Evolutionary conservation across 768 basidiomycete genomes (phyloP).

Genomic region (Coprinellus micaceus): DNA sequence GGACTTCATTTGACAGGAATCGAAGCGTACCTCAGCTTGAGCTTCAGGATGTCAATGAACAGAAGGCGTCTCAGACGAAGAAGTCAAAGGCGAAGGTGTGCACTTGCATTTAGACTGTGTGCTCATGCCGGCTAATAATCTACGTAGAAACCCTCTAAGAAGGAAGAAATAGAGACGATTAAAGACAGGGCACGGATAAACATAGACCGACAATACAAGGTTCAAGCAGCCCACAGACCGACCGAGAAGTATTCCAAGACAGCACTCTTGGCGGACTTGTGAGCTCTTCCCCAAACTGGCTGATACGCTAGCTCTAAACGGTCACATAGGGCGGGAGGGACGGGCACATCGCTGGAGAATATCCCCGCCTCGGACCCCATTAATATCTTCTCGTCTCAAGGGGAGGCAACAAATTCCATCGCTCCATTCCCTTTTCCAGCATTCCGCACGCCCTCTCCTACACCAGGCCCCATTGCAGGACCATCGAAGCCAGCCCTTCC

Average conservation of each 20-base stretch:
- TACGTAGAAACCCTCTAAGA: conserved; percentile 53
- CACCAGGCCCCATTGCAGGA: background rate
- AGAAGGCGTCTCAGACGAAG: background rate
- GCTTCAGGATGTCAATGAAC: background rate
- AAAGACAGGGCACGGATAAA: conserved; percentile 48
- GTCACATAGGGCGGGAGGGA: too few relatives aligned
- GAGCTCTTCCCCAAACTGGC: background rate
- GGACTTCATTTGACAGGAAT: background rate
- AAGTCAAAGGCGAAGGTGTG: conserved; percentile 6
- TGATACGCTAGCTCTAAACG: too few relatives aligned
- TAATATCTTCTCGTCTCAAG: conserved; percentile 30
- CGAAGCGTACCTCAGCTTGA: conserved; percentile 3
- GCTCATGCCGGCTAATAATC: background rate
- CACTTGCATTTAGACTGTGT: background rate
- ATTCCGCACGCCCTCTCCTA: background rate
- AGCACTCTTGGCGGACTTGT: background rate
- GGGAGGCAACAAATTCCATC: conserved; percentile 1
- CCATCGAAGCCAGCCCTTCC: background rate
- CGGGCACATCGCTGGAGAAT: too few relatives aligned
- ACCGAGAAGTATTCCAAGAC: background rate
- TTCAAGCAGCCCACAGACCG: conserved; percentile 20
- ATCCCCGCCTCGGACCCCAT: conserved; percentile 22
- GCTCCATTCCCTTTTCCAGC: background rate
- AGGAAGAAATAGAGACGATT: conserved; percentile 45
- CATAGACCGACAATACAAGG: conserved; percentile 42